Evolutionary conservation across 2,329 filamentous ascomycete genomes (phyloP), one percentile per base, ranked within the genome.

Genomic region (Coleophoma crateriformis): DNA sequence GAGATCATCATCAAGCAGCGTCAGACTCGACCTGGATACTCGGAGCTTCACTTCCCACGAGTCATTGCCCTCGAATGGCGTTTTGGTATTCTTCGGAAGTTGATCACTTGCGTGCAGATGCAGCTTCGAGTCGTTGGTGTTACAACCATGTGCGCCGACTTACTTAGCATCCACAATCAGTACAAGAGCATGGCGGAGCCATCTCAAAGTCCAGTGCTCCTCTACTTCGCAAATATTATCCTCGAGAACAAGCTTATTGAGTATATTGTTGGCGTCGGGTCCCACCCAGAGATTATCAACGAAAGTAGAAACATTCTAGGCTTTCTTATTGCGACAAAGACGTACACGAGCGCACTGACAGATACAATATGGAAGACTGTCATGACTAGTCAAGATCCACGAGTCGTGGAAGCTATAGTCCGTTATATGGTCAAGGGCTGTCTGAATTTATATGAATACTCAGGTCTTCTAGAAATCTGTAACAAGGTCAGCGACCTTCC

Each of bases 181-280:
- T 72, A 78, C 55, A 74, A 63, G 56, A 51, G 64, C 47, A 54
- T 62, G 11, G 27, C 27, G 27, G 60, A 60, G 44, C 48, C 60
- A 33, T 47, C 60, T 33, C 64, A 71, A 40, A 71, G 76, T 58
- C 74, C 77, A 1, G 73, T 88, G 45, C 72, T 92, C 55, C 74
- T 78, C 12, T 85, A 86, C 58, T 71, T 95, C 47, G 82, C 88
- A 5, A 73, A 79, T 20, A 85, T 88, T 55, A 72, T 97, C 33
- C 74, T 85, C 14, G 70, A 76, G 7, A 85, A 86, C 37, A 82
- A 84, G 47, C 73, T 97, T 22, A 80, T 95, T 20, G 82, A 90
- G 51, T 97, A 96, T 67, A 83, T 99, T 42, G 79, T 96, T 46
- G 89, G 92, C 2, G 84, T 92, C 13, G 90, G 90, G 49, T 96